Base-by-base conservation (phyloP, 1,139 yeast genomes). In the Wickerhamomyces sp. region DNA sequence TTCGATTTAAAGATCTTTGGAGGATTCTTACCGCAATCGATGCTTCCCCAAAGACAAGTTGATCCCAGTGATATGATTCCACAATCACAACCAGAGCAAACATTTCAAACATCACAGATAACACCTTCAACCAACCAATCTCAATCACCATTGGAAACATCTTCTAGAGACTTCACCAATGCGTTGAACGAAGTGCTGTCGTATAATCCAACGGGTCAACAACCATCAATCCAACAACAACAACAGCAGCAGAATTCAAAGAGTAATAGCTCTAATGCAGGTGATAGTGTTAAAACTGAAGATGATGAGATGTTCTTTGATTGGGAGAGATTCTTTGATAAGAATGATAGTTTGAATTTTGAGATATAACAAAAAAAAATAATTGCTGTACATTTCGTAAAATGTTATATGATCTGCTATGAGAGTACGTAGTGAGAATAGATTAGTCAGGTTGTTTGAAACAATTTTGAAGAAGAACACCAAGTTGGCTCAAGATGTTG, bases 1-100 rank as follows among this genome's bases (percentile, higher is more conserved):
- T 64, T 86, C 34, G 95, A 86, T 57, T 74, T 86, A 36, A 89
- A 84, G 52, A 70, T 86, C 15, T 85, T 86, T 62, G 95, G 95
- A 1, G 66, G 82, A 33, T 80, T 82, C 44, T 57, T 85, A 34
- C 94, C 94, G 4, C 88, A 91, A 0, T 82, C 81, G 49, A 81
- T 83, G 89, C 57, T 74, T 37, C 69, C 67, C 37, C 58, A 53
- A 33, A 26, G 18, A 12, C 14, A 4, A 5, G 21, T 26, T 10
- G 28, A 26, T 18, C 28, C 28, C 5, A 5, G 16, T 14, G 28
- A 26, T 26, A 10, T 26, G 5, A 12, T 14, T 13, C 28, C 21
- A 6, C n/a, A n/a, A n/a, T n/a, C n/a, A n/a, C n/a, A n/a, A n/a
- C n/a, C n/a, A n/a, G n/a, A n/a, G n/a, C n/a, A n/a, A n/a, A n/a